Evolutionary conservation across 306 rosid genomes (phyloP), one percentile per base, ranked within the genome.

Genomic region (Benincasa hispida): DNA sequence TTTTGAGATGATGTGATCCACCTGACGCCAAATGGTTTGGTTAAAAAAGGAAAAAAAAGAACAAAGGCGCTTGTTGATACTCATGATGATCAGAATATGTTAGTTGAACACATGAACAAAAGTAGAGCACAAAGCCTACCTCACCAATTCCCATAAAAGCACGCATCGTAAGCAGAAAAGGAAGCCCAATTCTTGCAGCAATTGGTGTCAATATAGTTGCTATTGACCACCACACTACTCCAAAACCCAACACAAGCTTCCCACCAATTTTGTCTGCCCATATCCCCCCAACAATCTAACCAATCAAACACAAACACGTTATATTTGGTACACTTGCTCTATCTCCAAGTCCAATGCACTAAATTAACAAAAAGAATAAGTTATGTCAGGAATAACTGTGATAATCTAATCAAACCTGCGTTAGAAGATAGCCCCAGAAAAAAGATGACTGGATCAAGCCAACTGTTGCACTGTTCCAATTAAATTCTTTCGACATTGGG

Each of bases 181-280:
- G 98, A 37, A 93, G 93, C 84, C 98, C 92, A 18, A 91, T 69
- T 87, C 21, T 89, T 82, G 96, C 97, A 37, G 97, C 98, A 78
- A 93, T 88, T 61, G 98, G 98, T 6, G 97, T 93, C 85, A 93
- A 85, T 80, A 89, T 22, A 54, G 98, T 93, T 22, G 97, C 98
- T 45, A 91, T 79, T 67, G 98, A 93, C 98, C 98, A 93, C 98
- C 98, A 93, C 75, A 89, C 79, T 57, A 93, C 97, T 76, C 98
- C 97, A 72, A 93, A 93, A 79, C 98, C 98, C 73, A 93, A 86
- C 30, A 91, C 96, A 72, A 84, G 47, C 90, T 93, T 93, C 79
- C 98, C 97, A 55, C 98, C 98, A 87, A 93, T 70, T 87, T 88
- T 91, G 88, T 93, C 98, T 61, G 98, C 98, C 98, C 96, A 93